phyloP scores from a whole-genome alignment of 257 asterid genomes.

The Paraleonurus japonicus region DNA sequence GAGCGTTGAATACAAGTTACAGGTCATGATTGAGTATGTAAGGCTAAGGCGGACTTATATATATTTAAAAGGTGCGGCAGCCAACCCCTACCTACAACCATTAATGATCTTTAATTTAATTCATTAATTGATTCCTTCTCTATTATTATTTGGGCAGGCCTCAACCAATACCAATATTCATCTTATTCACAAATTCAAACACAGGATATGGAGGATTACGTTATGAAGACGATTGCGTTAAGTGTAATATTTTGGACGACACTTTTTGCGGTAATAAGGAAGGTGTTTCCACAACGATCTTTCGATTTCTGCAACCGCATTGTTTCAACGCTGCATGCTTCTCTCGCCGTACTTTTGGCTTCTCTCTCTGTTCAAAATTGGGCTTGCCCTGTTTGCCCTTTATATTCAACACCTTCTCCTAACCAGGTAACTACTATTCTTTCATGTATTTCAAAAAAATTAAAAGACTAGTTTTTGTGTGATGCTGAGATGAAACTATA shows the following conservation, averaged over 20 bases:
- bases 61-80: neutral
- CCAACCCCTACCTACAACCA: neutral
- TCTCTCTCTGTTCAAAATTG: conserved; percentile 65
- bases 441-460: too few species aligned
- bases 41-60: neutral
- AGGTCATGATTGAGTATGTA: neutral
- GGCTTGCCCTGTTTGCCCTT: conserved; percentile 77
- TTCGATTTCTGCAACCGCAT: conserved; percentile 83
- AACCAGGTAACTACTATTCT: too few species aligned
- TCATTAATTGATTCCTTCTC: neutral
- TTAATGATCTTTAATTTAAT: neutral
- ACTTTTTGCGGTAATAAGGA: conserved; percentile 46
- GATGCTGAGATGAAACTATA: too few species aligned
- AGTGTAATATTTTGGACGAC: conserved; percentile 69
- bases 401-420: conserved; percentile 63
- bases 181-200: too few species aligned
- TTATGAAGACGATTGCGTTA: conserved; percentile 34
- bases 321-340: conserved; percentile 68
- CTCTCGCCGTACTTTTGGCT: conserved; percentile 54
- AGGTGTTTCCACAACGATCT: conserved; percentile 42
- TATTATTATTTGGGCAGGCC: neutral
- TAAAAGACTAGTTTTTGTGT: too few species aligned
- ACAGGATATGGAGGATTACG: conserved; percentile 52
- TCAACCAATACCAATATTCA: neutral
- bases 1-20: neutral